Evolutionary conservation across 164 flowering plant genomes (phyloP).

Genomic region (Magnolia officinalis): DNA sequence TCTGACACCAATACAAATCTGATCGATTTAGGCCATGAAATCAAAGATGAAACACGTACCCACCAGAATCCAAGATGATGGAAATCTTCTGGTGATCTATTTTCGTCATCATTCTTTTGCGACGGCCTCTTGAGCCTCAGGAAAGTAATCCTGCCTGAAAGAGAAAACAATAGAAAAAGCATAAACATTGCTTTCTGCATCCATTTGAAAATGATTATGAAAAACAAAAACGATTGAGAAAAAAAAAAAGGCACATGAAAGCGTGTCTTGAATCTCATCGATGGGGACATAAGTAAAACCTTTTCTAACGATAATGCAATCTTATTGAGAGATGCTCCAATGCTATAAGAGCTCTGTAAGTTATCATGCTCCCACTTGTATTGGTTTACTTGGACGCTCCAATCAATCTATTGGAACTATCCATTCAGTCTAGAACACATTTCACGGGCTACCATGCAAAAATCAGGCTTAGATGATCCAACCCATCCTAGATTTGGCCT

Average conservation of each 20-base stretch:
- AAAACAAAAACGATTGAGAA: neutral
- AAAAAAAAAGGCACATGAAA: neutral
- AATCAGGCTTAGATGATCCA: too few species aligned
- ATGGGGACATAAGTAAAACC: neutral
- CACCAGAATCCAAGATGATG: neutral
- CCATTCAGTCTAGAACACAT: too few species aligned
- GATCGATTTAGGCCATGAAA: neutral
- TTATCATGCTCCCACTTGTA: too few species aligned
- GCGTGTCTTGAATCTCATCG: neutral
- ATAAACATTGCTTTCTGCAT: neutral
- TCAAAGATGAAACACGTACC: neutral
- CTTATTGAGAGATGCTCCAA: neutral
- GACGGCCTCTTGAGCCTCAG: constrained; percentile 34
- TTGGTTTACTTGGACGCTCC: too few species aligned
- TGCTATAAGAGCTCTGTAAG: neutral
- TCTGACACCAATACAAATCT: neutral
- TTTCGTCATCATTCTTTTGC: constrained; percentile 35
- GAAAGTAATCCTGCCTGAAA: constrained; percentile 46
- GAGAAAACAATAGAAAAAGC: neutral
- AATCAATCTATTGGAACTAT: too few species aligned
- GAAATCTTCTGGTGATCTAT: neutral
- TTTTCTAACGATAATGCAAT: neutral
- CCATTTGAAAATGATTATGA: neutral
- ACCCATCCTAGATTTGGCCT: too few species aligned
- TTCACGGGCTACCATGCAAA: too few species aligned